Evolutionary conservation across 768 basidiomycete genomes (phyloP).

Genomic region (Harrya chromipes): DNA sequence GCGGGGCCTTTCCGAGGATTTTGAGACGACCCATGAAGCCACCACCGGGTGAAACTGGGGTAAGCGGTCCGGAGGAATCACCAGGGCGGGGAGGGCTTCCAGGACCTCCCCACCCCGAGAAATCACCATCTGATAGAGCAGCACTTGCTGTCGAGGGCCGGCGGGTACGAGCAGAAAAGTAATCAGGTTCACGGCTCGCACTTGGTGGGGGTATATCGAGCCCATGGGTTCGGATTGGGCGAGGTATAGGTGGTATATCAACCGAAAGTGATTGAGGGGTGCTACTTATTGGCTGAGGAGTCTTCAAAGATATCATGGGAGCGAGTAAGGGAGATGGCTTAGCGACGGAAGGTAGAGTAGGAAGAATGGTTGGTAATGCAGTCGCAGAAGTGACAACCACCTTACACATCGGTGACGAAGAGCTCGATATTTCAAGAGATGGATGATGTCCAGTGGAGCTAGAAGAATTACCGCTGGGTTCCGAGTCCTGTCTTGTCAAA

Average conservation of each 20-base stretch:
- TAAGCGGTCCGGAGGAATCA: constrained; percentile 36
- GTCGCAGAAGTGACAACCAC: constrained; percentile 61
- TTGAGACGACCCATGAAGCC: constrained; percentile 81
- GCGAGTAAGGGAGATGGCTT: constrained; percentile 55
- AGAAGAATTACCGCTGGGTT: constrained; percentile 22
- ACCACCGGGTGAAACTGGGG: constrained; percentile 47
- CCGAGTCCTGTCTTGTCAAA: constrained; percentile 21
- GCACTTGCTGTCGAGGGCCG: constrained; percentile 43
- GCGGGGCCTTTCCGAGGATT: constrained; percentile 62
- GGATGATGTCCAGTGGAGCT: constrained; percentile 23
- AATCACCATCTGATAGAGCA: constrained; percentile 48
- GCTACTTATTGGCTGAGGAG: constrained; percentile 27
- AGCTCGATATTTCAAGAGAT: constrained; percentile 30
- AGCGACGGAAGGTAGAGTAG: constrained; percentile 41
- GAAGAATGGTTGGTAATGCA: constrained; percentile 64
- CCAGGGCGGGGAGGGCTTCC: constrained; percentile 34
- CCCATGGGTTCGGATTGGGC: constrained; percentile 43
- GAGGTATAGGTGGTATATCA: constrained; percentile 31
- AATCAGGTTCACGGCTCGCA: constrained; percentile 43
- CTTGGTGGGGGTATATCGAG: constrained; percentile 35
- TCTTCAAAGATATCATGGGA: constrained; percentile 53
- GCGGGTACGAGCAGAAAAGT: constrained; percentile 47
- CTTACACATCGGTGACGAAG: constrained; percentile 24
- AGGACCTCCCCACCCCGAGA: constrained; percentile 40
- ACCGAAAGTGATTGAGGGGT: constrained; percentile 45